Conservation (phyloP, 345 rosid genomes). For the Nephelium lappaceum region DNA sequence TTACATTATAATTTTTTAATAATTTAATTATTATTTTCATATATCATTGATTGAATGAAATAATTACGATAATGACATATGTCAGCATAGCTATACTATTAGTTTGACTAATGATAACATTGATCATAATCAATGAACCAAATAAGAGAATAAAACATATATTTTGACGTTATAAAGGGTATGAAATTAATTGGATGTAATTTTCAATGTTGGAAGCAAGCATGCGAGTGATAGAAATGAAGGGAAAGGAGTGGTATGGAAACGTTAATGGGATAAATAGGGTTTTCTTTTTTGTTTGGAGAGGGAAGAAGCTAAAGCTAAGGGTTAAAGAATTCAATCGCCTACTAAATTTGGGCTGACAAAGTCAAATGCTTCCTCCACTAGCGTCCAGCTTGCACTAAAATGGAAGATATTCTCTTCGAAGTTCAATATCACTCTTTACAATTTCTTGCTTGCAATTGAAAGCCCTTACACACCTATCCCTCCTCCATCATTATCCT, state of each 20-base stretch:
- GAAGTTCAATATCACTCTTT: neutral
- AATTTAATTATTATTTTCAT: neutral
- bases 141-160: too few relatives aligned
- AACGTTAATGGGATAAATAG: neutral
- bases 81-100: neutral
- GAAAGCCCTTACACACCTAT: constrained; percentile 17
- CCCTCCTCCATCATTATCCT: constrained; percentile 3
- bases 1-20: neutral
- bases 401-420: constrained; percentile 31
- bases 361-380: constrained; percentile 34
- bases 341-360: constrained; percentile 37
- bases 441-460: constrained; percentile 30
- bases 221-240: neutral
- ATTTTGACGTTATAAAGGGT: too few relatives aligned
- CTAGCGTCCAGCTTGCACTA: constrained; percentile 31
- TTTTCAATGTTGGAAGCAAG: neutral
- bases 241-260: neutral
- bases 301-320: neutral
- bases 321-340: constrained; percentile 16
- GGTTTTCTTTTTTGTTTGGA: too few relatives aligned
- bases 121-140: too few relatives aligned
- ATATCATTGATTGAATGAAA: neutral
- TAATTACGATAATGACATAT: neutral
- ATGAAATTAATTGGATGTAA: neutral
- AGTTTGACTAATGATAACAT: too few relatives aligned